Evolutionary conservation across 2,329 filamentous ascomycete species (phyloP), one percentile per base, ranked within the genome.

Genomic region (Paecilomyces dactylethromorphus): DNA sequence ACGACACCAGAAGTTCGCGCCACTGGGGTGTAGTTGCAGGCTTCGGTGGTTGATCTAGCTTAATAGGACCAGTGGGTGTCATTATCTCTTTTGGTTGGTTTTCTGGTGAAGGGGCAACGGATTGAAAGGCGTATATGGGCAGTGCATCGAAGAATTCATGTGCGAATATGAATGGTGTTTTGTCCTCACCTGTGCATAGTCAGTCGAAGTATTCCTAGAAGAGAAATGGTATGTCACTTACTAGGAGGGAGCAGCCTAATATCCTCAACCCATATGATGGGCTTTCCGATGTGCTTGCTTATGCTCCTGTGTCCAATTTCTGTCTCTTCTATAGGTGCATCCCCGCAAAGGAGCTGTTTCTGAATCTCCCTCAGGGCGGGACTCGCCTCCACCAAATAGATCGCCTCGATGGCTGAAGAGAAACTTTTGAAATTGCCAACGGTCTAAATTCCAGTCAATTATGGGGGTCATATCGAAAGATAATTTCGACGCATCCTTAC

Each of bases 81-180:
- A 74, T 76, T 55, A 81, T 79, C 39, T 78, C 78, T n/a, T 81
- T 68, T 64, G 75, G 72, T 4, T 81, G 62, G 66, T 75, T 64
- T 59, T 81, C 69, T 39, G 78, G 72, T 13, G 77, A 72, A 63
- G 78, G 78, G 52, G 82, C 73, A 55, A 93, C 82, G 13, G 90
- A 88, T 74, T 97, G 89, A 72, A 99, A 99, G 61, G 91, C 87
- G 73, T 99, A 92, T 66, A 99, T 97, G 33, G 94, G 94, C 0
- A 99, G 86, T 2, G 94, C 94, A 67, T 99, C 94, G 77, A 99
- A 99, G 81, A 99, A 97, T 72, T 99, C 94, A 73, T 99, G 94
- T 3, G 94, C 94, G 54, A 97, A 85, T 61, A 99, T 96, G 74
- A 97, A 95, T 0, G 94, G 93, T 22, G 87, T 90, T 70, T 89